Evolutionary conservation across 139 green algal genomes (phyloP).

Genomic region (Edaphochlamys debaryana): DNA sequence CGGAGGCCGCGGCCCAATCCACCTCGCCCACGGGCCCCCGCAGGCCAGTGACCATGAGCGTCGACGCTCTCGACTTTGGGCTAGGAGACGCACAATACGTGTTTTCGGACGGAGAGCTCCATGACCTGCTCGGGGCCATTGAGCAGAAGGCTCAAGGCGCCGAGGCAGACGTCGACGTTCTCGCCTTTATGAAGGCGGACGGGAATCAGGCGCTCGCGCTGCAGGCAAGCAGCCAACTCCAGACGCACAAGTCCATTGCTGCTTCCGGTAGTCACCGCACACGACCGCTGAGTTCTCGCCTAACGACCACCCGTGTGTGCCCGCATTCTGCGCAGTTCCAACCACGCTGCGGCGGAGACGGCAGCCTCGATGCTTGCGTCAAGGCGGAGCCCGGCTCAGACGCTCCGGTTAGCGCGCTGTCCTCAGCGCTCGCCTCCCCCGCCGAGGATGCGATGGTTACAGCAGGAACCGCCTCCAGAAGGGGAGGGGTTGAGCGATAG

Average conservation of each 20-base stretch:
- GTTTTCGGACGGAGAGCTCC: conserved; percentile 25
- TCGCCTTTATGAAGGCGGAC: neutral
- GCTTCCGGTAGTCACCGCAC: neutral
- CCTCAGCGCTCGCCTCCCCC: conserved; percentile 12
- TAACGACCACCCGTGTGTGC: neutral
- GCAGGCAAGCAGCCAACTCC: conserved; percentile 1
- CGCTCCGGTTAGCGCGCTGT: neutral
- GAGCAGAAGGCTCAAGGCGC: conserved; percentile 26
- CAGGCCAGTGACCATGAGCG: neutral
- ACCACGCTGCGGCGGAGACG: conserved; percentile 10
- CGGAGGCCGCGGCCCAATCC: too few relatives aligned
- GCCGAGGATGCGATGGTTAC: too few relatives aligned
- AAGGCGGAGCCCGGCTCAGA: neutral
- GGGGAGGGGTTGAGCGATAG: too few relatives aligned
- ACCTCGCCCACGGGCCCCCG: too few relatives aligned
- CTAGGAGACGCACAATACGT: conserved; percentile 5
- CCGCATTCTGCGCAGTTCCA: too few relatives aligned
- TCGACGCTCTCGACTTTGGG: neutral
- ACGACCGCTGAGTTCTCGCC: neutral
- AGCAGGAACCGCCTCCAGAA: too few relatives aligned
- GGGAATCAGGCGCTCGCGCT: conserved; percentile 7
- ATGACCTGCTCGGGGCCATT: conserved; percentile 16
- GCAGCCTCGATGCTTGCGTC: neutral
- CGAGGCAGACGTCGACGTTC: conserved; percentile 6
- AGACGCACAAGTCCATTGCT: neutral